Evolutionary conservation across 345 rosid genomes (phyloP), one percentile per base, ranked within the genome.

Genomic region (Lepidium africanum): DNA sequence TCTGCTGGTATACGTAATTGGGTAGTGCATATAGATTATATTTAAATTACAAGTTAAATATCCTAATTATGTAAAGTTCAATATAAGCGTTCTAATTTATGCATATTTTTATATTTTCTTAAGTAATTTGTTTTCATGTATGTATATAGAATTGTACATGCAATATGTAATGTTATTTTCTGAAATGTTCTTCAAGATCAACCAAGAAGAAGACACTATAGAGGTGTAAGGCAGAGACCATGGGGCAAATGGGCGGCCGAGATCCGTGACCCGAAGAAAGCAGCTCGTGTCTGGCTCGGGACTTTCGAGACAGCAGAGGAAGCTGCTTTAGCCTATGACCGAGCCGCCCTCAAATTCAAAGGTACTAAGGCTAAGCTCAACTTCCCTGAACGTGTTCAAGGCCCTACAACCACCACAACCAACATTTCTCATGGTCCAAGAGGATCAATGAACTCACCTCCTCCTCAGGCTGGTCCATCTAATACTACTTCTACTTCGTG

Each of bases 241-340:
- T 93, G 98, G 98, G 98, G 98, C 0, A 93, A 91, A 77, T 93
- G 98, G 98, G 97, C 97, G 0, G 94, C 98, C 0, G 98, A 93
- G 72, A 93, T 93, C 16, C 81, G 98, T 7, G 92, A 90, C 60
- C 98, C 98, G 0, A 57, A 76, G 42, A 93, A 87, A 70, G 90
- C 89, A 52, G 84, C 83, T 6, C 81, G 98, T 58, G 87, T 84
- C 3, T 93, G 98, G 98, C 86, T 93, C 15, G 98, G 97, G 50
- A 90, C 98, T 40, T 93, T 87, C 19, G 86, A 83, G 52, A 88
- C 96, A 0, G 92, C 87, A 3, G 98, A 93, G 64, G 98, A 87
- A 25, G 98, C 98, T 1, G 96, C 97, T 37, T 70, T 85, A 53
- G 97, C 98, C 13, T 91, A 91, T 32, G 97, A 91, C 72, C 83